A percentile compares a stretch with the other conserved stretches of the same genome.
Evolutionary conservation across 2,329 filamentous ascomycete species (phyloP).

Genomic region (Sporothrix pseudoabietina): DNA sequence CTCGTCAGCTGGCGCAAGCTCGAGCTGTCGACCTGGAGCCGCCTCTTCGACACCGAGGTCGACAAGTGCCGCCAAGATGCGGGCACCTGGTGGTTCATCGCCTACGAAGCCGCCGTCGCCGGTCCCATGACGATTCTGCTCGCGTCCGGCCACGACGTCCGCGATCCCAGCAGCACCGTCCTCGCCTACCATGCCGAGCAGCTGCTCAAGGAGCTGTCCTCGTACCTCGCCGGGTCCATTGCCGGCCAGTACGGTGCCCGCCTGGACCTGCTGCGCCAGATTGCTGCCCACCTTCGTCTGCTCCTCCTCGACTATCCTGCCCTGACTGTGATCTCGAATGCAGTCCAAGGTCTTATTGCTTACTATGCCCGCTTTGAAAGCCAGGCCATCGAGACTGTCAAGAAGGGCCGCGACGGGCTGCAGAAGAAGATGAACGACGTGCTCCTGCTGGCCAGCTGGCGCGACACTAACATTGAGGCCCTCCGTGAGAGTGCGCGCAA

Average conservation of each 20-base stretch:
- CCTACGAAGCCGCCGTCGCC: slow-evolving; percentile 84
- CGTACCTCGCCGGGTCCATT: slow-evolving; percentile 77
- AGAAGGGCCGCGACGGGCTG: slow-evolving; percentile 68
- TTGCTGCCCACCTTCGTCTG: slow-evolving; percentile 65
- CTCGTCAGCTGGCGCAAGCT: slow-evolving; percentile 89
- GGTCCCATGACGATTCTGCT: slow-evolving; percentile 66
- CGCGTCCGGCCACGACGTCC: slow-evolving; percentile 55
- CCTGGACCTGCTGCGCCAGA: slow-evolving; percentile 67
- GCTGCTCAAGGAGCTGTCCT: slow-evolving; percentile 73
- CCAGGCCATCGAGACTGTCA: slow-evolving; percentile 65
- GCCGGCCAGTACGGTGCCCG: slow-evolving; percentile 79
- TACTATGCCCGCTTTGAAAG: slow-evolving; percentile 74
- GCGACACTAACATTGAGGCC: slow-evolving; percentile 91
- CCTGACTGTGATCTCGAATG: slow-evolving; percentile 61
- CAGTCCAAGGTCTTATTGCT: slow-evolving; percentile 73
- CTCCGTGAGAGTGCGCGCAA: slow-evolving; percentile 85
- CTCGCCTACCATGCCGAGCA: slow-evolving; percentile 66
- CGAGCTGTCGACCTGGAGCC: slow-evolving; percentile 89
- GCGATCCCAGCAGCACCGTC: slow-evolving; percentile 5
- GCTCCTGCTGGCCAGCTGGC: slow-evolving; percentile 94
- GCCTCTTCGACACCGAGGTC: slow-evolving; percentile 81
- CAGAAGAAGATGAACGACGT: slow-evolving; percentile 93
- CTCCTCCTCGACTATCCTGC: slow-evolving; percentile 61
- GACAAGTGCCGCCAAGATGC: slow-evolving; percentile 75
- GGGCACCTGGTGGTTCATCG: slow-evolving; percentile 93